phyloP scores from a whole-genome alignment of 495 filamentous ascomycete species.

The Penicilliopsis zonata region DNA sequence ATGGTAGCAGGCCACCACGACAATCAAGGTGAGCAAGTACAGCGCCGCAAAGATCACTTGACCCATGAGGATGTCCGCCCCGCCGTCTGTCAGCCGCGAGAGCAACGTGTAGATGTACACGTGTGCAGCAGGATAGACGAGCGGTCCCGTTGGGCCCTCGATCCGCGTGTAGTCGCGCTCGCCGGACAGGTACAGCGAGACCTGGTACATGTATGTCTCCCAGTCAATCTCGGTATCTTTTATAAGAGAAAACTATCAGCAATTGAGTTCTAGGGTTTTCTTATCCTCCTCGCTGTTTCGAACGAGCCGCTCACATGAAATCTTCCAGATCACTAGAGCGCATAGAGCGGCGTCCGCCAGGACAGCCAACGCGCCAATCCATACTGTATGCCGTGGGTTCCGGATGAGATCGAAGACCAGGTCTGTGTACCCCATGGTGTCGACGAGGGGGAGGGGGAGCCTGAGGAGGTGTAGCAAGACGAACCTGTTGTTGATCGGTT shows the following conservation, averaged over 20 bases:
- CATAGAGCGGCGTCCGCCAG: slow-evolving; percentile 64
- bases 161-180: slow-evolving; percentile 83
- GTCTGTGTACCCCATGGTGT: too few species aligned
- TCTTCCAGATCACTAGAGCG: slow-evolving; percentile 64
- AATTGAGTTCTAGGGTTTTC: too few species aligned
- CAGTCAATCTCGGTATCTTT: slow-evolving; percentile 98
- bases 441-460: too few species aligned
- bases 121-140: slow-evolving; percentile 90
- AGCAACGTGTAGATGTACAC: slow-evolving; percentile 81
- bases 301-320: slow-evolving; percentile 66
- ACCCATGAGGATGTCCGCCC: slow-evolving; percentile 62
- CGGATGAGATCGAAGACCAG: slow-evolving; percentile 8
- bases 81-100: slow-evolving; percentile 64
- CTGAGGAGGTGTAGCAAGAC: too few species aligned
- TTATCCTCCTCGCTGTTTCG: too few species aligned
- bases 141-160: slow-evolving; percentile 77
- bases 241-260: not conserved
- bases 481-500: too few species aligned
- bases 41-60: slow-evolving; percentile 70
- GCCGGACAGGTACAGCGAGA: slow-evolving; percentile 64
- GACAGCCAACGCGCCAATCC: slow-evolving; percentile 57
- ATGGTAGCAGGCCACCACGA: slow-evolving; percentile 77
- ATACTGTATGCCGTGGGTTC: slow-evolving; percentile 45
- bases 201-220: slow-evolving; percentile 91
- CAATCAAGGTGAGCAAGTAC: slow-evolving; percentile 59